Evolutionary conservation across 768 basidiomycete species (phyloP).

Genomic region (Mycena epipterygia): DNA sequence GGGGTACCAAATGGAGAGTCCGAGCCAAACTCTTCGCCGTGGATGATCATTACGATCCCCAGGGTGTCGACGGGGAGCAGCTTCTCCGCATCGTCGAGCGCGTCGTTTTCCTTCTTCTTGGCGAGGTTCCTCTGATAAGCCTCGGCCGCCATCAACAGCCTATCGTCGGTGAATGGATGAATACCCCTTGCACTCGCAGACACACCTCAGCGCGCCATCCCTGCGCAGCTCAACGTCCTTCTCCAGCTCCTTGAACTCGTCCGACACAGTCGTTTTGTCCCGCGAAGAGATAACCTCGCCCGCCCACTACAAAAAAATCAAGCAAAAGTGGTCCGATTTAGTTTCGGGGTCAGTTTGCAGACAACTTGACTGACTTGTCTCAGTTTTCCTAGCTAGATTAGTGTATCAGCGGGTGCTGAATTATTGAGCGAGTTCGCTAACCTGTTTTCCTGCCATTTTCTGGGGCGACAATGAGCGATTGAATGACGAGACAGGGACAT

Average conservation of each 20-base stretch:
- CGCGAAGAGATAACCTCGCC: slow-evolving; percentile 89
- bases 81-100: slow-evolving; percentile 76
- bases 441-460: slow-evolving; percentile 33
- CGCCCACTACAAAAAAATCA: slow-evolving; percentile 73
- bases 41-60: slow-evolving; percentile 88
- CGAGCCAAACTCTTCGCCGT: slow-evolving; percentile 86
- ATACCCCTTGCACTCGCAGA: background rate
- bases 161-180: slow-evolving; percentile 45
- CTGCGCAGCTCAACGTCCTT: slow-evolving; percentile 86
- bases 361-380: slow-evolving; percentile 68
- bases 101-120: slow-evolving; percentile 81
- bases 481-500: background rate
- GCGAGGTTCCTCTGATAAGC: slow-evolving; percentile 78
- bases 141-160: slow-evolving; percentile 79
- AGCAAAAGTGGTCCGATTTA: slow-evolving; percentile 50
- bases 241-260: slow-evolving; percentile 87
- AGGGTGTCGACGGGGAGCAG: slow-evolving; percentile 82
- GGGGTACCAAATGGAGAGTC: slow-evolving; percentile 77
- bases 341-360: slow-evolving; percentile 23
- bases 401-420: background rate
- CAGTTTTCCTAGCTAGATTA: slow-evolving; percentile 76
- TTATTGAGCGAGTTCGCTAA: background rate
- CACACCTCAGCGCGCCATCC: slow-evolving; percentile 78
- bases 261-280: slow-evolving; percentile 83
- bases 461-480: background rate